Conservation (phyloP, 768 basidiomycete genomes). For the Hericium rajendrae region DNA sequence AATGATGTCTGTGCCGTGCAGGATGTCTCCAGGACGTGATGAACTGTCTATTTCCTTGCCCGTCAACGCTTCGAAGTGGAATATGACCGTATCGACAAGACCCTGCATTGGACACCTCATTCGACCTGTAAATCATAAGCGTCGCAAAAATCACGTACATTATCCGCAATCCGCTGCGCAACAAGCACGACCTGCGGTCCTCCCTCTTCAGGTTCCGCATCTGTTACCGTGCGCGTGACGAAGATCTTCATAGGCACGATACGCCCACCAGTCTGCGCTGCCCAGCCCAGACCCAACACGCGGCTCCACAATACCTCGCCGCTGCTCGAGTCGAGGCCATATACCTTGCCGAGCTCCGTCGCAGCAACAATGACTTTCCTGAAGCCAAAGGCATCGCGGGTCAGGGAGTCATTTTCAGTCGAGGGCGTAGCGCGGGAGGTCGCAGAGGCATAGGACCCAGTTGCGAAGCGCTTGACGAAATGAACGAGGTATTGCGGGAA, state of each 20-base stretch:
- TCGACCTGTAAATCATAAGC: not conserved
- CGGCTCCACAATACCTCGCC: constrained; percentile 77
- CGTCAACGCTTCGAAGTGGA: constrained; percentile 71
- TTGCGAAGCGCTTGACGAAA: constrained; percentile 64
- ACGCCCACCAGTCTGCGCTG: constrained; percentile 42
- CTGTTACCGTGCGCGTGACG: constrained; percentile 38
- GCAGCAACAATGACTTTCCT: constrained; percentile 72
- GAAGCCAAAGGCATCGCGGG: constrained; percentile 80
- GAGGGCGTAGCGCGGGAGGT: constrained; percentile 23
- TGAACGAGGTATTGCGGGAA: constrained; percentile 60
- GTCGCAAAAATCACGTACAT: constrained; percentile 33
- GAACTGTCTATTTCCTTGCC: constrained; percentile 44
- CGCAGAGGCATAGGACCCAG: constrained; percentile 52
- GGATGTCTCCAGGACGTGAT: constrained; percentile 24
- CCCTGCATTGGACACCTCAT: constrained; percentile 26
- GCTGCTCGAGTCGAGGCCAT: constrained; percentile 71
- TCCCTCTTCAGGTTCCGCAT: constrained; percentile 13
- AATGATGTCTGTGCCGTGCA: constrained; percentile 56
- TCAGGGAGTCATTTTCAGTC: constrained; percentile 28
- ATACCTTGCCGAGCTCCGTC: constrained; percentile 65
- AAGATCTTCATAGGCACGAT: constrained; percentile 56
- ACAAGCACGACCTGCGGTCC: constrained; percentile 54
- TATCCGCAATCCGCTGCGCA: constrained; percentile 49
- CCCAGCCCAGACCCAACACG: constrained; percentile 66
- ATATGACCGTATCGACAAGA: constrained; percentile 61